Evolutionary conservation across 2,329 filamentous ascomycete species (phyloP).

Genomic region (Xylariaceae sp.): DNA sequence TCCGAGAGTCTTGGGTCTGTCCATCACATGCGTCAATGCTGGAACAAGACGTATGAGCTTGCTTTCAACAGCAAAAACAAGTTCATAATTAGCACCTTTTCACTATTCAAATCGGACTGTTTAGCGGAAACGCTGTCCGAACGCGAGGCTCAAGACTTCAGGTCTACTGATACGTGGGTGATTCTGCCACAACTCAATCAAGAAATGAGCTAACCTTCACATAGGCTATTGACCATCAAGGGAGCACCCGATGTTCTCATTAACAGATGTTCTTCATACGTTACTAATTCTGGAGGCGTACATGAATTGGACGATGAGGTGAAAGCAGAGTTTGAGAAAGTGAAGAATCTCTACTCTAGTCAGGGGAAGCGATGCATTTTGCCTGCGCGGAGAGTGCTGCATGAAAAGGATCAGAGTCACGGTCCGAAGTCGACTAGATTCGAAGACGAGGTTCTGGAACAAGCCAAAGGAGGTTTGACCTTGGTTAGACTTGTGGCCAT

Average conservation of each 20-base stretch:
- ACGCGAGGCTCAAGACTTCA: constrained; percentile 35
- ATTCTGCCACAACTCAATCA: neutral
- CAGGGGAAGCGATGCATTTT: constrained; percentile 67
- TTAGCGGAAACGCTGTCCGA: constrained; percentile 38
- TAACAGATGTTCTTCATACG: constrained; percentile 56
- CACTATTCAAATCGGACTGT: constrained; percentile 39
- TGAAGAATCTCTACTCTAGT: constrained; percentile 67
- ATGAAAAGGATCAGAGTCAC: constrained; percentile 37
- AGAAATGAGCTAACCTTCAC: constrained; percentile 45
- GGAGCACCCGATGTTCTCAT: constrained; percentile 75
- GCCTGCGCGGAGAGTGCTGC: constrained; percentile 59
- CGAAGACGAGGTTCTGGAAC: constrained; percentile 56
- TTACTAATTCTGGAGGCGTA: constrained; percentile 53
- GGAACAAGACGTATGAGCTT: constrained; percentile 65
- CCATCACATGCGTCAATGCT: constrained; percentile 57
- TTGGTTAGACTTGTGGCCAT: constrained; percentile 75
- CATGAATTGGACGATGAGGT: constrained; percentile 47
- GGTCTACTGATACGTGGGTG: constrained; percentile 37
- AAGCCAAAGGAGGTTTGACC: constrained; percentile 62
- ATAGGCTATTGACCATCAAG: constrained; percentile 68
- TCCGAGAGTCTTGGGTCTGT: constrained; percentile 64
- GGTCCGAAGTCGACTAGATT: constrained; percentile 46
- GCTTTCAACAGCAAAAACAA: constrained; percentile 84
- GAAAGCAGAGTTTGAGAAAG: constrained; percentile 47
- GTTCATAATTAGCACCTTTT: constrained; percentile 69